Base-by-base conservation (phyloP, 345 rosid genomes). In the Lumnitzera racemosa region DNA sequence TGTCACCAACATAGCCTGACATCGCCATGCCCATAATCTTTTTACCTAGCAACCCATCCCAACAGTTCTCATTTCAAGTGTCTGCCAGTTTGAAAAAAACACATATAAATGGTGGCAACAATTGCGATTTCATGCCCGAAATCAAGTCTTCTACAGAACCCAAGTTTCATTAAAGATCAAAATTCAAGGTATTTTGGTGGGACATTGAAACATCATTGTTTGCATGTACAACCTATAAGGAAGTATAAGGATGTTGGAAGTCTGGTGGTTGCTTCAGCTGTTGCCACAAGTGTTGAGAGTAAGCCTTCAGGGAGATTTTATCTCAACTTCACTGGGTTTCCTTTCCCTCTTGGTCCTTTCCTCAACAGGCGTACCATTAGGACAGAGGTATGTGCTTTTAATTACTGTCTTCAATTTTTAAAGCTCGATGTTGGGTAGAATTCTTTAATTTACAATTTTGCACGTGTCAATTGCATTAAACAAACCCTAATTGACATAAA, bases 321-420 rank as follows among this genome's bases (percentile, higher is more conserved):
- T 67, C 51, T 87, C 13, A 94, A 94, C 72, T 68, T 90, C 72
- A 94, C 96, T 15, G 99, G 97, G 3, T 94, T 94, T 51, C 97
- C 97, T 63, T 94, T 94, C 59, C 99, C 99, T 56, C 97, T 94
- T 24, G 96, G 99, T 16, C 99, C 99, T 82, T 89, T 89, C 67
- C 90, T 94, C 72, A 85, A 84, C 60, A 80, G 99, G 51, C 81
- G 90, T 58, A 94, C 99, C 47, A 84, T 72, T 54, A 80, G 91
- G 67, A 89, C 96, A 58, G 98, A 83, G 89, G 96, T 87, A 53
- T 46, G 82, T 69, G 66, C 52, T 56, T 53, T 57, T 55, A 47
- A 24, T 12, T 58, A 57, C n/a, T 12, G 25, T 41, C 49, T 67
- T 48, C 46, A 9, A 23, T 60, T 43, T 24, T 17, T 24, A 2